A percentile compares a stretch with the other conserved stretches of the same genome.
phyloP scores from a whole-genome alignment of 2,329 filamentous ascomycete species.

The Chrysoporthe puriensis region DNA sequence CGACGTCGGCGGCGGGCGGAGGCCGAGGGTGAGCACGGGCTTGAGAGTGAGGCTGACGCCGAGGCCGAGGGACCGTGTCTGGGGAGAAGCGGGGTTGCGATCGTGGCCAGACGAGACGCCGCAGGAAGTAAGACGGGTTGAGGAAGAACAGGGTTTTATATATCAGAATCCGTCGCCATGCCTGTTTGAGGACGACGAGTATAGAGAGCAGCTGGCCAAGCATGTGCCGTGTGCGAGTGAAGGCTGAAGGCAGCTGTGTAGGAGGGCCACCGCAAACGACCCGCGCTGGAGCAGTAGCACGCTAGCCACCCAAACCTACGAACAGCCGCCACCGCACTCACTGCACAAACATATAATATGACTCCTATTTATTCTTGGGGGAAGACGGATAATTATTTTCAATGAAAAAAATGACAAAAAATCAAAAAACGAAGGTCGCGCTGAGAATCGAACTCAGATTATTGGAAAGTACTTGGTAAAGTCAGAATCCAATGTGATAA shows the following conservation, averaged over 20 bases:
- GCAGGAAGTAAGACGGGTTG: conserved; percentile 24
- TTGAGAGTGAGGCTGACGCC: neutral
- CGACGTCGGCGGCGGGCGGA: neutral
- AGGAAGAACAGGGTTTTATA: conserved; percentile 26
- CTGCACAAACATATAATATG: neutral
- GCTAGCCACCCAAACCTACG: no score
- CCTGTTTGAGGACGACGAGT: conserved; percentile 22
- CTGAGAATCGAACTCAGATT: conserved; percentile 18
- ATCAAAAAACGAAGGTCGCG: neutral
- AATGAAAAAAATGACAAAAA: neutral
- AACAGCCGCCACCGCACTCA: no score
- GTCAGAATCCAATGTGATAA: conserved; percentile 18
- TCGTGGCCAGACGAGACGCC: conserved; percentile 17
- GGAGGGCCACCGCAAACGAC: no score
- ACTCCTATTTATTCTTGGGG: neutral
- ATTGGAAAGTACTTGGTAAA: neutral
- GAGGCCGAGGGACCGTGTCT: neutral
- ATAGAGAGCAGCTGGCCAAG: conserved; percentile 8
- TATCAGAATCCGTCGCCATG: conserved; percentile 26
- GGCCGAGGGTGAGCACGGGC: conserved; percentile 6
- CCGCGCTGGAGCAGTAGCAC: no score
- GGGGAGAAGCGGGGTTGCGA: conserved; percentile 5
- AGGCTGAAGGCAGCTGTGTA: no score
- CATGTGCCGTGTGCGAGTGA: conserved; percentile 8
- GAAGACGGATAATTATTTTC: neutral